These are phyloP conservation scores for Amphirosellinia nigrospora DNA, from an alignment of 495 filamentous ascomycete species.

Conservation along the genomic window DNA sequence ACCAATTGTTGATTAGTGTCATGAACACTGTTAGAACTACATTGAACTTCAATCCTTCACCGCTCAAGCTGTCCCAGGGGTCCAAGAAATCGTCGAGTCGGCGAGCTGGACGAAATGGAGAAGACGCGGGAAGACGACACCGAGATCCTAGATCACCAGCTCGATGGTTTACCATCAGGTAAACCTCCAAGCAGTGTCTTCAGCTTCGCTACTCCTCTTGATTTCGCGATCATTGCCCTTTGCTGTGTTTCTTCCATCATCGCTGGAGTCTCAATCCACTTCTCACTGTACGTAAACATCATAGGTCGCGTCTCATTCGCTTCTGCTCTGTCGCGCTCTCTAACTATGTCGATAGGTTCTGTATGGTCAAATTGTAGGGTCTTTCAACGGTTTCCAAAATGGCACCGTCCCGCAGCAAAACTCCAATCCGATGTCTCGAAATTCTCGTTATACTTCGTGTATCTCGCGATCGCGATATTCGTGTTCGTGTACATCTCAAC, in stretches of 20 bases:
- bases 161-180: neutral
- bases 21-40: neutral
- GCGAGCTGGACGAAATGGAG: constrained; percentile 1
- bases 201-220: neutral
- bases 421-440: neutral
- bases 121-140: constrained; percentile 1
- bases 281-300: neutral
- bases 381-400: neutral
- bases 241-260: constrained; percentile 1
- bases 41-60: constrained; percentile 2
- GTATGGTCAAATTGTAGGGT: neutral
- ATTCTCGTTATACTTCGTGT: constrained; percentile 36
- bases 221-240: neutral
- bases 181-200: constrained; percentile 6
- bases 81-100: neutral
- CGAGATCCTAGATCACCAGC: constrained; percentile 5
- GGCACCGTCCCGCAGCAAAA: neutral
- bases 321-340: neutral
- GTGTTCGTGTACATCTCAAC: constrained; percentile 43
- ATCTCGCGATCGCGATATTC: constrained; percentile 53
- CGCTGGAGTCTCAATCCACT: constrained; percentile 3
- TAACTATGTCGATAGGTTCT: constrained; percentile 2
- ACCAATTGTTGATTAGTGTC: neutral
- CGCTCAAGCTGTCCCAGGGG: neutral
- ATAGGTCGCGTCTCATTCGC: neutral